Evolutionary conservation across 2,329 filamentous ascomycete species (phyloP), one percentile per base, ranked within the genome.

Genomic region (Apiospora malaysiana): DNA sequence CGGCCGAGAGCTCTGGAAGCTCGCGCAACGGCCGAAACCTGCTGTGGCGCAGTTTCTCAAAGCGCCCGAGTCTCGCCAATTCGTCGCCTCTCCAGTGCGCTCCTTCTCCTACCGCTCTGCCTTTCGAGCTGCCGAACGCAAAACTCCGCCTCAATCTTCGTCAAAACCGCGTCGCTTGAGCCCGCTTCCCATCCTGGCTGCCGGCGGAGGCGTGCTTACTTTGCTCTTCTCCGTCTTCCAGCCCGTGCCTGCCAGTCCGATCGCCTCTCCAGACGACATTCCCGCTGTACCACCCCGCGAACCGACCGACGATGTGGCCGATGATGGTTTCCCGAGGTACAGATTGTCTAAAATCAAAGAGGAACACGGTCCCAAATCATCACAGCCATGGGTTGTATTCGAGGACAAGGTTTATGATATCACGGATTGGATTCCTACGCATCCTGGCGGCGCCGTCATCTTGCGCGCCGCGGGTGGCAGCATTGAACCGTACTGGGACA

Each of bases 401-500:
- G 88, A 85, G 32, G 88, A 88, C 77, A 88, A 89, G 70, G 90
- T 93, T 25, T 93, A 92, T 83, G 88, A 93, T 76, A 92, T 93
- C 69, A 92, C 90, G 0, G 89, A 92, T 68, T 93, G 90, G 89
- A 81, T 92, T 27, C 82, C 84, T 1, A 89, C 86, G 0, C 91
- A 93, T 76, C 91, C 91, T 0, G 91, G 91, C 4, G 91, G 91
- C 56, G 88, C 91, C 69, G 89, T 93, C 18, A 93, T 93, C 71
- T 82, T 92, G 10, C 86, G 88, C 42, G 91, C 91, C 1, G 90
- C 89, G 0, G 91, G 91, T 4, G 87, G 88, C 47, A 87, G 86
- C 70, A 87, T 93, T 68, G 90, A 93, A 68, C 86, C 88, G 0
- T 92, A 92, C 80, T 93, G 91, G 91, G 84, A 91, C 71, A 91